Base-by-base conservation (phyloP, 495 filamentous ascomycete species). In the Lasiosphaeriaceae sp. region DNA sequence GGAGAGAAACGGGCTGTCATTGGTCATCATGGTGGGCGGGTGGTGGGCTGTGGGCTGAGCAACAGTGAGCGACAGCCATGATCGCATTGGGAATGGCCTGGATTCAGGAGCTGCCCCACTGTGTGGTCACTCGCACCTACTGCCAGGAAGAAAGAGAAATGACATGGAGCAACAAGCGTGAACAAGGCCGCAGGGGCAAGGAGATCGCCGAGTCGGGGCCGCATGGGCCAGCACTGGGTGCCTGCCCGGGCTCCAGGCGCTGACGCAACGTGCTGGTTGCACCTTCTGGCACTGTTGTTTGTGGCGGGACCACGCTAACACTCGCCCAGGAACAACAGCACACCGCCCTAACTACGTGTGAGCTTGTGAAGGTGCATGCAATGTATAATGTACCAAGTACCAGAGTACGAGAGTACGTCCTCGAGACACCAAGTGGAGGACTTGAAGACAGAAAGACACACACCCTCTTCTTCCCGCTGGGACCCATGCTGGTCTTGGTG, bases 1-100 rank as follows among this genome's bases (percentile, higher is more conserved):
- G 49, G 54, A 67, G 64, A 56, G 68, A 71, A 71, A 58, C 57
- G 61, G 31, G 48, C 44, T 62, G 63, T 66, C 63, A 58, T 62
- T 58, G 61, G 58, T 31, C 26, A 31, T 31, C 26, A 31, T 3
- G 26, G 26, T 31, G 26, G 26, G 26, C 26, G 3, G 9, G 26
- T n/a, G 34, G 34, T 37, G 34, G 34, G 34, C 34, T 37, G 61
- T 62, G 62, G 66, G 59, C 67, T 70, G 65, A 66, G 63, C 50
- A 9, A 31, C 26, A 9, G 4, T 31, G 26, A n/a, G n/a, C n/a
- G 55, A 64, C 64, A 43, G 43, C 47, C 55, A 60, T 48, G 54
- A 50, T 61, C 58, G 53, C 60, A 67, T 56, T 47, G 56, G 62
- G 59, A 52, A 57, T 59, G 60, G 61, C 63, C 47, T 55, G 52